Evolutionary conservation across 2,329 filamentous ascomycete genomes (phyloP).

Genomic region (Aspergillaceae sp.): DNA sequence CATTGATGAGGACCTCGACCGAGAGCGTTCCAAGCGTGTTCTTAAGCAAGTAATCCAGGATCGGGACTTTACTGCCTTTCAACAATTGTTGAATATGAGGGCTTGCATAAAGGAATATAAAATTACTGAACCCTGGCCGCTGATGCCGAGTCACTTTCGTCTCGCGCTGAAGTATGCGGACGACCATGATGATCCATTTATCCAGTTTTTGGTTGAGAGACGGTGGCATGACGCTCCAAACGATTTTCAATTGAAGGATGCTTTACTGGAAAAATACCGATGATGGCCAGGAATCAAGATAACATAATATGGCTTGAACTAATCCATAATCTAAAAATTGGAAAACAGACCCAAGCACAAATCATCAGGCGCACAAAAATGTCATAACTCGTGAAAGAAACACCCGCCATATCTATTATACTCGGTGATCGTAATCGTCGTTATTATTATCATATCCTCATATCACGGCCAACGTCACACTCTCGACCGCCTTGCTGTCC

Average conservation of each 20-base stretch:
- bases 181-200: conserved; percentile 26
- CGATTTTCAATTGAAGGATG: not conserved
- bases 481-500: conserved; percentile 14
- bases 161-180: conserved; percentile 21
- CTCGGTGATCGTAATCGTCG: conserved; percentile 3
- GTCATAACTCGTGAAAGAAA: not conserved
- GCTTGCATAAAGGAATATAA: conserved; percentile 21
- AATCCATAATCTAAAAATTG: no score
- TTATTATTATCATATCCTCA: conserved; percentile 1
- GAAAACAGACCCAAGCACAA: no score
- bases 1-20: conserved; percentile 18
- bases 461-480: conserved; percentile 5
- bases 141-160: conserved; percentile 23
- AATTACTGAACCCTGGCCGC: conserved; percentile 28
- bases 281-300: no score
- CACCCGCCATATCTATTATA: conserved; percentile 1
- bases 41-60: conserved; percentile 27
- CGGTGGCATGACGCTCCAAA: conserved; percentile 25
- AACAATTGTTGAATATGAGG: conserved; percentile 13
- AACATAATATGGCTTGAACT: no score
- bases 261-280: not conserved
- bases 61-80: conserved; percentile 27
- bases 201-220: conserved; percentile 21
- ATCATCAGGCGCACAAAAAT: not conserved
- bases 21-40: conserved; percentile 22